phyloP scores from a whole-genome alignment of 2,329 filamentous ascomycete genomes.

The Aspergillus sp. region DNA sequence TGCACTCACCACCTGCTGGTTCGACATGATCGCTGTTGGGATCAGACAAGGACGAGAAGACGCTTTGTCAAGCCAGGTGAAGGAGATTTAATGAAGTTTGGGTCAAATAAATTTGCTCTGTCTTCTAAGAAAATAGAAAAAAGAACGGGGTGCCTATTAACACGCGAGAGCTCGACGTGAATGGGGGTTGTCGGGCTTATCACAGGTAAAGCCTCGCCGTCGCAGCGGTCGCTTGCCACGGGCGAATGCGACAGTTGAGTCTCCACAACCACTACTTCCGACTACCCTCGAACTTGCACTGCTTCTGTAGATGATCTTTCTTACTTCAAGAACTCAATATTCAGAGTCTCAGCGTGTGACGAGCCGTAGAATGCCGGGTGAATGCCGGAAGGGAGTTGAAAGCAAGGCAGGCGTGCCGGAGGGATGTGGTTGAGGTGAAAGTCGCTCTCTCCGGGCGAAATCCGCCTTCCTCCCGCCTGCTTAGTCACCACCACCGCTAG shows the following conservation, averaged over 20 bases:
- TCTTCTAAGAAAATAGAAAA: slow-evolving; percentile 15
- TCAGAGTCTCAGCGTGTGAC: not conserved
- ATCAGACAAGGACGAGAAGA: slow-evolving; percentile 14
- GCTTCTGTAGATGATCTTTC: slow-evolving; percentile 5
- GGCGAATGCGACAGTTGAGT: slow-evolving; percentile 21
- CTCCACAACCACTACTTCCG: slow-evolving; percentile 18
- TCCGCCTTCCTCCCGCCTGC: slow-evolving; percentile 32
- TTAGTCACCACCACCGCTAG: slow-evolving; percentile 34
- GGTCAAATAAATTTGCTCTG: slow-evolving; percentile 1
- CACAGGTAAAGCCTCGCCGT: slow-evolving; percentile 18
- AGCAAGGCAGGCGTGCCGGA: slow-evolving; percentile 22
- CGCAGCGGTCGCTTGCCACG: slow-evolving; percentile 24
- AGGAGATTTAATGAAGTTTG: slow-evolving; percentile 4
- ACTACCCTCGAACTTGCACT: slow-evolving; percentile 11
- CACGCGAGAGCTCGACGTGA: slow-evolving; percentile 3
- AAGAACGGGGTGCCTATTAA: slow-evolving; percentile 9
- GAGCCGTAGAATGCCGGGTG: not conserved
- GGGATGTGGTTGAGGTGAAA: slow-evolving; percentile 39
- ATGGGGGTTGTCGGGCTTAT: slow-evolving; percentile 14
- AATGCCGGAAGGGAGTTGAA: not conserved
- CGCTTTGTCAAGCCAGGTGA: slow-evolving; percentile 9
- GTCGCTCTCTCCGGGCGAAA: slow-evolving; percentile 40
- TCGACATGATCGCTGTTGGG: slow-evolving; percentile 43
- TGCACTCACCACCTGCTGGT: slow-evolving; percentile 51
- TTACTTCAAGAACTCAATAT: slow-evolving; percentile 3